Evolutionary conservation across 805 yeast species (phyloP), one percentile per base, ranked within the genome.

Genomic region (Huiozyma naganishii): DNA sequence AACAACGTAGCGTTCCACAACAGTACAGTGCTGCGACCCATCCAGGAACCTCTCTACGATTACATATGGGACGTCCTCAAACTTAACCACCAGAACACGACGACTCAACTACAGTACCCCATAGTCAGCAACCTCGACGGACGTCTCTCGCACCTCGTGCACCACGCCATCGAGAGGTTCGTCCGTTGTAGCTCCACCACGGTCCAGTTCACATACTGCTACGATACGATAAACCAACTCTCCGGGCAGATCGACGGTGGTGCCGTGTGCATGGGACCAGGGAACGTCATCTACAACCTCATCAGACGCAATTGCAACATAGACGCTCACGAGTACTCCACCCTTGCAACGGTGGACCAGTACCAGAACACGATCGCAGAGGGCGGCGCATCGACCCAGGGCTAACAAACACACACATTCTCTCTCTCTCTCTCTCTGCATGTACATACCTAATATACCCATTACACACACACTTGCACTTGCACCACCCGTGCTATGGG

Each of bases 1-100:
- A 47, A 51, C 39, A 51, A 58, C 37, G 50, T 63, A 11, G 61
- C 67, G 27, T 63, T 63, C 40, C 67, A 63, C 47, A 61, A 63
- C 39, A 52, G 48, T 28, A 55, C 50, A 9, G 61, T 63, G 5
- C 42, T 63, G 37, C 48, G 56, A 39, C 52, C 61, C 10, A 53
- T 61, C 6, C 58, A 56, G 38, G 65, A 59, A 41, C 64, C 64
- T 6, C 39, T 63, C 32, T 55, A 61, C 42, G 64, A 62, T 41
- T 62, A 45, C 39, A 61, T 62, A 11, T 62, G 62, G 61, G 48
- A 54, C 27, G 58, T 49, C 8, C 39, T 63, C 32, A 60, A 59
- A 42, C 48, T 54, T 8, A 59, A 58, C 28, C 52, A 55, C 11
- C 50, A 51, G 6, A 54, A 55, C 37, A 54, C 59, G 9, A 32